Evolutionary conservation across 2,329 filamentous ascomycete genomes (phyloP).

Genomic region (Colletotrichum lindemuthianum): DNA sequence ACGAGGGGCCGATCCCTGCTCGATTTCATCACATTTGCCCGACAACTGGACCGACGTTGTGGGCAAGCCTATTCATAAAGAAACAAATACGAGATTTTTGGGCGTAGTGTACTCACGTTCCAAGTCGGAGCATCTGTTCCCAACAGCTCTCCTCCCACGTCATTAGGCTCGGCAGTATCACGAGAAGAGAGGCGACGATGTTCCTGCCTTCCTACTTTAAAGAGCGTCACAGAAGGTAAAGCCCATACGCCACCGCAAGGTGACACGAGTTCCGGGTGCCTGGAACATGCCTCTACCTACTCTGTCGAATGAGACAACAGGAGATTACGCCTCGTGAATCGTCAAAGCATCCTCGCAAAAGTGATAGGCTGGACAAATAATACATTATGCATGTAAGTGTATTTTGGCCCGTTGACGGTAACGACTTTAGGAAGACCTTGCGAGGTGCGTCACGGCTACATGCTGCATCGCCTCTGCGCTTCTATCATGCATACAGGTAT

Average conservation of each 20-base stretch:
- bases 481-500: neutral
- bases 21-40: neutral
- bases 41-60: neutral
- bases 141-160: too few relatives aligned
- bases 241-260: neutral
- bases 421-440: conserved; percentile 21
- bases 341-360: neutral
- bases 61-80: neutral
- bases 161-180: neutral
- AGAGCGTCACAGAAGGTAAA: neutral
- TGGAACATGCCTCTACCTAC: conserved; percentile 2
- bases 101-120: neutral
- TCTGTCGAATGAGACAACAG: neutral
- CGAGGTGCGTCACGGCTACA: conserved; percentile 12
- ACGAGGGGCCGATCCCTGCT: conserved; percentile 7
- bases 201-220: neutral
- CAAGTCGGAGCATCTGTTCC: too few relatives aligned
- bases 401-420: neutral
- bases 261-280: conserved; percentile 11
- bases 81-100: neutral
- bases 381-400: neutral
- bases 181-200: neutral
- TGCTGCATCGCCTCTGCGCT: conserved; percentile 19
- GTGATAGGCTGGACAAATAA: conserved; percentile 4
- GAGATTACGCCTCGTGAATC: neutral